Conservation (phyloP, 176 grass and related monocot genomes). For the Zizania latifolia region DNA sequence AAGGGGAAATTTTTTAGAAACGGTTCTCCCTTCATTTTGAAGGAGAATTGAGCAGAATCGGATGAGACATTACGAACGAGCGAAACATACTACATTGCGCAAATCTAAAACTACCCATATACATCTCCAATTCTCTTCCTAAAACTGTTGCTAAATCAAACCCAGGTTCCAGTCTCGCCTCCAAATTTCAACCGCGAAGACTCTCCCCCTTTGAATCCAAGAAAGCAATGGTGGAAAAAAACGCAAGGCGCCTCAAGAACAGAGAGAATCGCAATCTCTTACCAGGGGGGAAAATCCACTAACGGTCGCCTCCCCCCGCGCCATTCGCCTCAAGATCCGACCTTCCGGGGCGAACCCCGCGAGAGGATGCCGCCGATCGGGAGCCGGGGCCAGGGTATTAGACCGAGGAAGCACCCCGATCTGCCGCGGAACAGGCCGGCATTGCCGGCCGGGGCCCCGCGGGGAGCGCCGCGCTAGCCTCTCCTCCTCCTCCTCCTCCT, state of each 20-base stretch:
- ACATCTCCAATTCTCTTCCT: background rate
- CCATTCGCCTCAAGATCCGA: constrained; percentile 39
- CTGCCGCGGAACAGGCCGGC: constrained; percentile 21
- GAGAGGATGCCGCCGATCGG: background rate
- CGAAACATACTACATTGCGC: constrained; percentile 22
- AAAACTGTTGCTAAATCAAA: background rate
- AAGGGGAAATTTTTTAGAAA: background rate
- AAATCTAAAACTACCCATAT: background rate
- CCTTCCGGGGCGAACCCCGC: background rate
- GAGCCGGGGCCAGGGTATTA: too few relatives aligned
- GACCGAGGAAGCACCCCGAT: constrained; percentile 23
- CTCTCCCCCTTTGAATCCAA: background rate
- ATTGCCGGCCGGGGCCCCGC: too few relatives aligned
- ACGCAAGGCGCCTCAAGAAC: background rate
- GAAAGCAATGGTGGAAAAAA: background rate
- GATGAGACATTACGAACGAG: background rate
- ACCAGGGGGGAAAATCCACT: constrained; percentile 1
- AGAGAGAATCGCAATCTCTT: constrained; percentile 24
- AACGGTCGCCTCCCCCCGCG: background rate
- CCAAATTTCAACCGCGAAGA: background rate
- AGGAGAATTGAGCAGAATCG: background rate
- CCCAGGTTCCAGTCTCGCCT: constrained; percentile 1
- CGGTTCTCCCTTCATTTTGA: background rate
- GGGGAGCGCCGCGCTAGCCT: background rate
- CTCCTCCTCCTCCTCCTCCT: background rate